These are phyloP conservation scores for Globisporangium iwayamae DNA, from an alignment of 352 stramenopile species.

Conservation along the genomic window DNA sequence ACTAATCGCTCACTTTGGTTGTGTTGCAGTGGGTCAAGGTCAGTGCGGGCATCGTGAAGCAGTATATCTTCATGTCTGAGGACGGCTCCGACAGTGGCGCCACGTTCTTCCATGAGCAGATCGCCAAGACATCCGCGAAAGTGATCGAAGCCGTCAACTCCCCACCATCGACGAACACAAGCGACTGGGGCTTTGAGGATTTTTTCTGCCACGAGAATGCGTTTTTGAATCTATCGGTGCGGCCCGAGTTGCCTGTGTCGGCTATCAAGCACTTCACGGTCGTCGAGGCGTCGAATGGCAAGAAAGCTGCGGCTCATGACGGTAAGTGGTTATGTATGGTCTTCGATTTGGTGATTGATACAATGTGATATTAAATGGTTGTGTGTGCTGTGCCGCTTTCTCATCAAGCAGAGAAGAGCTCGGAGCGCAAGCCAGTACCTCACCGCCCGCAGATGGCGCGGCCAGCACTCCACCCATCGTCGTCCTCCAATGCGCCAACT, in stretches of 20 bases:
- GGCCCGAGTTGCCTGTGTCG: constrained; percentile 36
- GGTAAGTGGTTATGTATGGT: background rate
- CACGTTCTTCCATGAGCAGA: constrained; percentile 64
- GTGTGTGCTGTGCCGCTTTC: background rate
- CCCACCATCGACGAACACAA: constrained; percentile 8
- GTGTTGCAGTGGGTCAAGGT: constrained; percentile 55
- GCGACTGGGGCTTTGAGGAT: constrained; percentile 34
- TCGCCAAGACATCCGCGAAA: constrained; percentile 35
- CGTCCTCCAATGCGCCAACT: constrained; percentile 17
- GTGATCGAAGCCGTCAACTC: constrained; percentile 42
- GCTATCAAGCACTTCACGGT: constrained; percentile 62
- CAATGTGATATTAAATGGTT: background rate
- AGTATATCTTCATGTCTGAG: constrained; percentile 55
- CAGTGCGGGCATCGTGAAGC: constrained; percentile 54
- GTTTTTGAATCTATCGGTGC: constrained; percentile 54
- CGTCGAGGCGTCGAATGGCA: constrained; percentile 28
- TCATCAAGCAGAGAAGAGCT: constrained; percentile 9
- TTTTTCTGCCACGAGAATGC: constrained; percentile 69
- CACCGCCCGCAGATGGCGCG: constrained; percentile 48
- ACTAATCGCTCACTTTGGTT: background rate
- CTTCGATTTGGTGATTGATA: background rate
- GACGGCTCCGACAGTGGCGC: constrained; percentile 32
- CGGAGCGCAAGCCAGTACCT: constrained; percentile 35
- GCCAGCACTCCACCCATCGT: constrained; percentile 20
- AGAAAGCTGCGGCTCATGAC: constrained; percentile 15